These are phyloP conservation scores for Calonectria pauciramosa DNA, from an alignment of 2,329 filamentous ascomycete species.

Conservation along the genomic window DNA sequence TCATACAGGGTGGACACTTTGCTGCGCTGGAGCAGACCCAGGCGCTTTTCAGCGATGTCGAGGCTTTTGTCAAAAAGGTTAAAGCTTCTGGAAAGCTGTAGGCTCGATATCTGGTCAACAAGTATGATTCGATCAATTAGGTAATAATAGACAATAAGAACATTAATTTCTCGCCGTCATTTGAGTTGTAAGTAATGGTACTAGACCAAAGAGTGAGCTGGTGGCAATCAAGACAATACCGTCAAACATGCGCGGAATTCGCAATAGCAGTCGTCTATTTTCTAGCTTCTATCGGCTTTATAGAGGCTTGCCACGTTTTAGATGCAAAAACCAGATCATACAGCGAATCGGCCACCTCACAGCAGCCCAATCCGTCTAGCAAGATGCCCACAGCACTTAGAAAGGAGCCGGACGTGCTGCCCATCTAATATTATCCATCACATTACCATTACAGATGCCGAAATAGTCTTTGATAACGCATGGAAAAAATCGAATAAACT, in stretches of 20 bases:
- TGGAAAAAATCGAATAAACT: no score
- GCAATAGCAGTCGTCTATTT: background rate
- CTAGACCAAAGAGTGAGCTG: background rate
- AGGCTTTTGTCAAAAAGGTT: background rate
- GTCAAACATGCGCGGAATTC: background rate
- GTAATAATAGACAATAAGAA: background rate
- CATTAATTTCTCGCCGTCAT: background rate
- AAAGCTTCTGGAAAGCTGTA: background rate
- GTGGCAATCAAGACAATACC: background rate
- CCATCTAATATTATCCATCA: no score
- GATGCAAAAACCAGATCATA: background rate
- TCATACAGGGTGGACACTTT: background rate
- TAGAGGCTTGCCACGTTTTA: background rate
- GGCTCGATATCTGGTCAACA: background rate
- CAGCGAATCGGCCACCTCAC: no score
- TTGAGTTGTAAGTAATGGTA: background rate
- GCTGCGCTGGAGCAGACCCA: background rate
- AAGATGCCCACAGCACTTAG: background rate
- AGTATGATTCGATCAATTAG: background rate
- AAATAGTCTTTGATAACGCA: no score
- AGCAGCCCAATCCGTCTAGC: no score
- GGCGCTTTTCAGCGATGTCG: background rate
- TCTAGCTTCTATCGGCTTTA: background rate
- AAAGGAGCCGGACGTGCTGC: no score
- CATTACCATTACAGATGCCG: no score